These are phyloP conservation scores for Zalaria sp. DNA, from an alignment of 2,329 filamentous ascomycete genomes.

Conservation along the genomic window DNA sequence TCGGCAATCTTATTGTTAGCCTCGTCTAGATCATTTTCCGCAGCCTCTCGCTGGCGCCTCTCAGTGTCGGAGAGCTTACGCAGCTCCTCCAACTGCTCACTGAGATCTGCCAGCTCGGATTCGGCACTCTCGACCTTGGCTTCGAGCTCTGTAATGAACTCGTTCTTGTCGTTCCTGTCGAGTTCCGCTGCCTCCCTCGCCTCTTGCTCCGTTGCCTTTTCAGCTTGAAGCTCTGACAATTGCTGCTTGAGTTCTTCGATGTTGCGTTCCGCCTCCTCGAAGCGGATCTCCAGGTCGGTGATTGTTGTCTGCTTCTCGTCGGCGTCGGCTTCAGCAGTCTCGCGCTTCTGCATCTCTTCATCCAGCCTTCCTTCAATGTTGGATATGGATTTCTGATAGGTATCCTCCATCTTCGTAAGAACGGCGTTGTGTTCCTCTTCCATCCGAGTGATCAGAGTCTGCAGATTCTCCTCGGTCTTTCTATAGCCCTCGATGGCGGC, in stretches of 20 bases:
- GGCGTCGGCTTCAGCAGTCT: slow-evolving; percentile 23
- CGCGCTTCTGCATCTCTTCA: slow-evolving; percentile 21
- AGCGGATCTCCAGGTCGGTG: slow-evolving; percentile 22
- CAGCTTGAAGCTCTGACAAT: slow-evolving; percentile 19
- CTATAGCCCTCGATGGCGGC: slow-evolving; percentile 24
- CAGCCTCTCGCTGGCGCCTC: slow-evolving; percentile 27
- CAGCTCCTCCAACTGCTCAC: slow-evolving; percentile 20
- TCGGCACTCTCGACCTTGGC: slow-evolving; percentile 19
- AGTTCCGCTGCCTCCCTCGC: slow-evolving; percentile 20
- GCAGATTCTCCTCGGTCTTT: slow-evolving; percentile 22
- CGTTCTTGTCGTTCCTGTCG: slow-evolving; percentile 22
- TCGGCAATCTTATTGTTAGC: slow-evolving; percentile 26
- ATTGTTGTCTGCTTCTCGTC: slow-evolving; percentile 24
- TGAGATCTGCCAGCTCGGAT: slow-evolving; percentile 15
- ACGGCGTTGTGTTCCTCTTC: slow-evolving; percentile 23
- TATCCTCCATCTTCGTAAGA: slow-evolving; percentile 24
- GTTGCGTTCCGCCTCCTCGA: slow-evolving; percentile 22
- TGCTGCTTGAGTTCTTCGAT: slow-evolving; percentile 19
- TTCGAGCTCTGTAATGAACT: slow-evolving; percentile 23
- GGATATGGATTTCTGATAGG: slow-evolving; percentile 20
- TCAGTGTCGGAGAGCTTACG: slow-evolving; percentile 25
- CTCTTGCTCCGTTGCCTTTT: slow-evolving; percentile 18
- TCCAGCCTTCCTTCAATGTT: slow-evolving; percentile 23
- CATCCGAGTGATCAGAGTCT: slow-evolving; percentile 22
- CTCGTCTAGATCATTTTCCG: slow-evolving; percentile 28